A percentile compares a stretch with the other conserved stretches of the same genome.
These are phyloP conservation scores for Dothideomycetes sp. DNA, from an alignment of 2,329 filamentous ascomycete species.

Conservation along the genomic window DNA sequence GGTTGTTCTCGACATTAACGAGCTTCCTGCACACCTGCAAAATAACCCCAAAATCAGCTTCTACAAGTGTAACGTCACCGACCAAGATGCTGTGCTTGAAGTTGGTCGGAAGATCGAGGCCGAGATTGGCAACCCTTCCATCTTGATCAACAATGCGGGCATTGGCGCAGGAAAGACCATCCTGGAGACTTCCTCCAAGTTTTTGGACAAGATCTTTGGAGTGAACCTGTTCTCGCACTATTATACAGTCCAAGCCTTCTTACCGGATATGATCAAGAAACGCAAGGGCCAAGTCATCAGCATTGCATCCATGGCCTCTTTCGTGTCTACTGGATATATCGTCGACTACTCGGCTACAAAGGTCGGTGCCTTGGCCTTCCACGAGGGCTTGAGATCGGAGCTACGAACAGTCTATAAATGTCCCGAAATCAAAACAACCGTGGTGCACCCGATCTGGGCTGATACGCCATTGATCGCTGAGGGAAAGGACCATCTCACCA, in stretches of 20 bases:
- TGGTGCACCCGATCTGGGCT: conserved; percentile 32
- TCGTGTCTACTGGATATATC: conserved; percentile 35
- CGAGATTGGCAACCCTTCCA: conserved; percentile 32
- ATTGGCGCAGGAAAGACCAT: conserved; percentile 37
- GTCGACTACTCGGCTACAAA: conserved; percentile 44
- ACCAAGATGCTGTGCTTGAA: conserved; percentile 32
- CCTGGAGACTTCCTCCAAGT: conserved; percentile 31
- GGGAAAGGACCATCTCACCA: conserved; percentile 21
- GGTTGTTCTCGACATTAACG: conserved; percentile 26
- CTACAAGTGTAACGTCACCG: conserved; percentile 38
- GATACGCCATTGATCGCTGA: conserved; percentile 27
- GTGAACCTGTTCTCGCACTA: conserved; percentile 43
- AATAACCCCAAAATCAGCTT: conserved; percentile 22
- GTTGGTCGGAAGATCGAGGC: conserved; percentile 28
- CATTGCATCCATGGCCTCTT: conserved; percentile 43
- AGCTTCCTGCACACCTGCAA: conserved; percentile 21
- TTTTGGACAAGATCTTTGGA: conserved; percentile 38
- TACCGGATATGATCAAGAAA: conserved; percentile 38
- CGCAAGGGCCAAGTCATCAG: conserved; percentile 46
- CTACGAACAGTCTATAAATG: conserved; percentile 30
- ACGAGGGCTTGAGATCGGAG: conserved; percentile 36
- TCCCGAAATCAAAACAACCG: conserved; percentile 31
- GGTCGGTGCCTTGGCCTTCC: conserved; percentile 40
- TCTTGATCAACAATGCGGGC: conserved; percentile 41
- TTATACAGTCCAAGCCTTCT: conserved; percentile 39